Percentiles rank a stretch among this genome's conserved stretches.
Conservation (phyloP, 108 stramenopile species). For the Nitzschia palea region DNA sequence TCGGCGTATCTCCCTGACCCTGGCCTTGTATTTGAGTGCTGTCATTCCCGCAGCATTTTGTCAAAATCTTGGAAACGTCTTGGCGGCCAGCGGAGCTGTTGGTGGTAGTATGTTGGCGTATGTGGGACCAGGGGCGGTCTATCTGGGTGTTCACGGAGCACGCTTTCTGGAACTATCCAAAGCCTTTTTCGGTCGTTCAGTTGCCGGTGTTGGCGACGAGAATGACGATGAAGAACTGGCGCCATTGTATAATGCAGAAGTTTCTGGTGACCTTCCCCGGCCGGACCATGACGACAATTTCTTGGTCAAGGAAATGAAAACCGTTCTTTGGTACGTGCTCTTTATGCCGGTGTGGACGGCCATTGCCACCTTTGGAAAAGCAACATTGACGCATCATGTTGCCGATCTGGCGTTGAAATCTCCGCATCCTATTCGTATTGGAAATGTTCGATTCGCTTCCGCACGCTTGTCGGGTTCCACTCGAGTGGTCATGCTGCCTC, state of each 20-base stretch:
- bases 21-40: slow-evolving; percentile 61
- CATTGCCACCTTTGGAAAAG: slow-evolving; percentile 59
- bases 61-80: slow-evolving; percentile 55
- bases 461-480: slow-evolving; percentile 12
- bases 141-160: slow-evolving; percentile 74
- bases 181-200: slow-evolving; percentile 39
- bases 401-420: slow-evolving; percentile 64
- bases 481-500: slow-evolving; percentile 33
- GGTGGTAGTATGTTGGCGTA: slow-evolving; percentile 72
- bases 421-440: slow-evolving; percentile 78
- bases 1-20: slow-evolving; percentile 66
- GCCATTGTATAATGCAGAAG: slow-evolving; percentile 18
- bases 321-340: slow-evolving; percentile 53
- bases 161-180: slow-evolving; percentile 63
- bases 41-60: slow-evolving; percentile 70
- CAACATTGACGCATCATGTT: slow-evolving; percentile 43
- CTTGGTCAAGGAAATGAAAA: slow-evolving; percentile 16
- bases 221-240: slow-evolving; percentile 9
- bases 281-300: slow-evolving; percentile 4
- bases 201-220: not conserved
- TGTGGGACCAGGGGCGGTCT: slow-evolving; percentile 81
- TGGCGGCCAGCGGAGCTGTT: slow-evolving; percentile 66
- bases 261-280: not conserved
- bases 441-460: slow-evolving; percentile 43
- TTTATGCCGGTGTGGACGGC: slow-evolving; percentile 71